Evolutionary conservation across 1,139 yeast genomes (phyloP), one percentile per base, ranked within the genome.

Genomic region (Candida mesenterica): DNA sequence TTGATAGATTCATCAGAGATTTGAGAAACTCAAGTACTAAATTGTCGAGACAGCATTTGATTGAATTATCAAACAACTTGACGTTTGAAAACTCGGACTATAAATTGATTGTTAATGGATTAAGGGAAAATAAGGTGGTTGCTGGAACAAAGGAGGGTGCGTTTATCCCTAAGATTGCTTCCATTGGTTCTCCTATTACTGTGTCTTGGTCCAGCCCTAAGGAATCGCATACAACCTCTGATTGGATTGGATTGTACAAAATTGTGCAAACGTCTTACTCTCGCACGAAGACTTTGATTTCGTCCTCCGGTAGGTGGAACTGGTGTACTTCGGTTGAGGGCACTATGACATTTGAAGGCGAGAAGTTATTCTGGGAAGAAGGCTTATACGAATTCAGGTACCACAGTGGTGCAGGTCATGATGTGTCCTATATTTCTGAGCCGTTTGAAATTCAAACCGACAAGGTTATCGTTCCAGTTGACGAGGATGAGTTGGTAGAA

Each of bases 201-300:
- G 72, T 84, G 8, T 53, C 60, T 17, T 85, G 87, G 82, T 59
- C 61, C 23, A 65, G 82, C 0, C 87, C 87, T 7, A 56, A 56
- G 5, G 55, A 56, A 13, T 69, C 65, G 36, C 69, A 65, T 37
- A 58, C 67, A 3, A 28, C 51, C 1, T 69, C 67, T 33, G 94
- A 85, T 53, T 86, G 96, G 96, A 74, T 86, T 45, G 95, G 94
- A 1, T 61, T 86, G 32, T 87, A 86, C 60, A 77, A 76, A 38
- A 72, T 83, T 14, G 66, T 77, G 15, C 85, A 78, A 44, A 79
- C 87, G 15, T 72, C 81, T 6, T 67, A 68, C 30, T 77, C 85
- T 7, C 67, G 79, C 36, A 72, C 72, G 29, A 73, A 70, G 34
- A 85, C 95, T 0, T 63, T 74, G 30, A 64, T 80, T 15, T 70